Percentiles rank a stretch among this genome's conserved stretches.
These are phyloP conservation scores for Pestalotiopsis sp. DNA, from an alignment of 2,329 filamentous ascomycete genomes.

Conservation along the genomic window DNA sequence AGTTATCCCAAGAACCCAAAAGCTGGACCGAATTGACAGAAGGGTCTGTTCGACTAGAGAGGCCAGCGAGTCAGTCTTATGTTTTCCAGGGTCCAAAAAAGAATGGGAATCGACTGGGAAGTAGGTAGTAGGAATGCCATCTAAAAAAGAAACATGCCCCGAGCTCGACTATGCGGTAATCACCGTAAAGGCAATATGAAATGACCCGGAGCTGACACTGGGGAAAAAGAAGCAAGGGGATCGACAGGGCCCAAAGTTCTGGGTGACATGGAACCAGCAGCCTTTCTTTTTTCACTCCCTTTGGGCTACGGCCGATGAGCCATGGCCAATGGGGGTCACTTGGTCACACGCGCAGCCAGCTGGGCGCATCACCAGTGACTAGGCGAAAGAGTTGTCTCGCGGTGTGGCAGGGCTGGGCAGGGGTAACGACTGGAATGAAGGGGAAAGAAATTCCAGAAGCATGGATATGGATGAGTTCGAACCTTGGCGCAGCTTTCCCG, in stretches of 20 bases:
- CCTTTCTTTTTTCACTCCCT: neutral
- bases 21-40: constrained; percentile 73
- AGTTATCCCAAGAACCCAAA: constrained; percentile 96
- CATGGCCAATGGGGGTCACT: neutral
- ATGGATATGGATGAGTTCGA: constrained; percentile 25
- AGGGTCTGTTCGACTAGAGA: constrained; percentile 58
- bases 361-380: neutral
- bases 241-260: neutral
- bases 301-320: neutral
- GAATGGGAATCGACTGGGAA: neutral
- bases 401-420: constrained; percentile 22
- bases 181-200: constrained; percentile 9
- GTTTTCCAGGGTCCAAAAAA: constrained; percentile 1
- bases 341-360: neutral
- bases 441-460: constrained; percentile 8
- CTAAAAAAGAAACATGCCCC: neutral
- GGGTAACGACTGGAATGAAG: neutral
- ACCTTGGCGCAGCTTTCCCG: constrained; percentile 31
- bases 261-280: neutral
- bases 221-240: constrained; percentile 6
- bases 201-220: constrained; percentile 8
- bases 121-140: neutral
- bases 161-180: neutral
- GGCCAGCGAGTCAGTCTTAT: constrained; percentile 23
- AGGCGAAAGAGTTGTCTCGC: neutral